Evolutionary conservation across 495 filamentous ascomycete genomes (phyloP).

Genomic region (Penicillium verhagenii): DNA sequence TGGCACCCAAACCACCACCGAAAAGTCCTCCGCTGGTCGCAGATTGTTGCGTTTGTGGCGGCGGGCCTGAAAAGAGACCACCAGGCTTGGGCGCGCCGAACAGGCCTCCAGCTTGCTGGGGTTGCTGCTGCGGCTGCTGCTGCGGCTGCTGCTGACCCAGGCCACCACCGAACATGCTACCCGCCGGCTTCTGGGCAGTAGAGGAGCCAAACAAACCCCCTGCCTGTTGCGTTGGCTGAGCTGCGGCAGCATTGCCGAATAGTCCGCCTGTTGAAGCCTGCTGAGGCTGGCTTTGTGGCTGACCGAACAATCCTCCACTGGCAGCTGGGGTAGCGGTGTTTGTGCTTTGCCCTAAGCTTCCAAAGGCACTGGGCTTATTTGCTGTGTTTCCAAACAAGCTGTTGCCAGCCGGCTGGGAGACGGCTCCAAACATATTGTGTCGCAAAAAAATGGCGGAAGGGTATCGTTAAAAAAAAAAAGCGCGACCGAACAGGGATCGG

Average conservation of each 20-base stretch:
- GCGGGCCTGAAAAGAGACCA: slow-evolving; percentile 29
- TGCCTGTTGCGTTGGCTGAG: slow-evolving; percentile 29
- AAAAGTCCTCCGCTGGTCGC: slow-evolving; percentile 26
- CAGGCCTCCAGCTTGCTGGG: slow-evolving; percentile 21
- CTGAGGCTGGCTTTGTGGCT: slow-evolving; percentile 18
- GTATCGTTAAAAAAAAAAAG: slow-evolving; percentile 22
- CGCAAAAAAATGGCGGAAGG: slow-evolving; percentile 11
- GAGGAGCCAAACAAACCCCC: slow-evolving; percentile 36
- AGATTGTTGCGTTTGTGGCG: slow-evolving; percentile 42
- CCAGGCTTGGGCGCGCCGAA: slow-evolving; percentile 37
- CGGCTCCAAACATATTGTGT: slow-evolving; percentile 38
- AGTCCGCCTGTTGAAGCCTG: slow-evolving; percentile 15
- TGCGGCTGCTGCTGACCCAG: slow-evolving; percentile 16
- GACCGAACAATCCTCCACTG: slow-evolving; percentile 31
- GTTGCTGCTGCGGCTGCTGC: slow-evolving; percentile 19
- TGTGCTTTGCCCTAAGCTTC: slow-evolving; percentile 20
- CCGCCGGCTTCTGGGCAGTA: slow-evolving; percentile 34
- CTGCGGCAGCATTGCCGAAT: slow-evolving; percentile 23
- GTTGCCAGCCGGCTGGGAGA: slow-evolving; percentile 19
- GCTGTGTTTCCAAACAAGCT: slow-evolving; percentile 33
- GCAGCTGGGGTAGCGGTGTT: slow-evolving; percentile 18
- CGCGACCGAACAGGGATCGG: slow-evolving; percentile 3
- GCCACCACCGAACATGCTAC: slow-evolving; percentile 24
- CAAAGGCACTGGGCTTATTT: slow-evolving; percentile 40
- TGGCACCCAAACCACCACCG: slow-evolving; percentile 22